Base-by-base conservation (phyloP, 2,329 filamentous ascomycete species). In the Rhinocladiella mackenziei region DNA sequence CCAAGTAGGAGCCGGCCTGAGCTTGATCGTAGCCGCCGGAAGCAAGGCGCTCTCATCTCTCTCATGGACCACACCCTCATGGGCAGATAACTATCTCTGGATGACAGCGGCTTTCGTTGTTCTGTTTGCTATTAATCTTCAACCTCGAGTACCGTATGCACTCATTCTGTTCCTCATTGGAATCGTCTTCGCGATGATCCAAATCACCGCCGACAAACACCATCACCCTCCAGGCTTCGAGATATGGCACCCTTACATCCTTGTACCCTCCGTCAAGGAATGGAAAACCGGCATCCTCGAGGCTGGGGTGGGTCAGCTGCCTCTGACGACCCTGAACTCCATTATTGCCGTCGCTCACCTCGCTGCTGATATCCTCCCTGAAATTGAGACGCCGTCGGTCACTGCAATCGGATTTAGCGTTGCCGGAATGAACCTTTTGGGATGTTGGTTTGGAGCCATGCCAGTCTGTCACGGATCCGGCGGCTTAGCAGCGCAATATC, bases 391-490 rank as follows among this genome's bases (percentile, higher is more conserved):
- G 0, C 87, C 88, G 0, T 80, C 79, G 0, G 83, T 88, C 4
- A 91, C 87, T 0, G 74, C 81, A 1, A 73, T 97, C 20, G 91
- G 89, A 1, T 63, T 89, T 48, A 94, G 87, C 42, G 86, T 97
- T 3, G 82, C 83, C 0, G 58, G 73, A 2, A 94, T 95, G 79
- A 97, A 97, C 61, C 69, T 96, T 3, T 63, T 84, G 1, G 84
- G 85, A 11, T 89, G 86, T 58, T 94, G 87, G 86, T 94, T 95
- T 58, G 89, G 89, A 35, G 85, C 84, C 4, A 97, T 96, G 92
- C 92, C 91, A 2, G 81, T 92, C 3, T 97, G 92, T 60, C 92
- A 97, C 62, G 91, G 91, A 4, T 88, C 88, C 1, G 91, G 91
- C 2, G 91, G 91, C 0, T 72, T 97, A 0, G 92, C 92, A 4